Evolutionary conservation across 305 asterid genomes (phyloP).

Genomic region (Fraxinus ornus): DNA sequence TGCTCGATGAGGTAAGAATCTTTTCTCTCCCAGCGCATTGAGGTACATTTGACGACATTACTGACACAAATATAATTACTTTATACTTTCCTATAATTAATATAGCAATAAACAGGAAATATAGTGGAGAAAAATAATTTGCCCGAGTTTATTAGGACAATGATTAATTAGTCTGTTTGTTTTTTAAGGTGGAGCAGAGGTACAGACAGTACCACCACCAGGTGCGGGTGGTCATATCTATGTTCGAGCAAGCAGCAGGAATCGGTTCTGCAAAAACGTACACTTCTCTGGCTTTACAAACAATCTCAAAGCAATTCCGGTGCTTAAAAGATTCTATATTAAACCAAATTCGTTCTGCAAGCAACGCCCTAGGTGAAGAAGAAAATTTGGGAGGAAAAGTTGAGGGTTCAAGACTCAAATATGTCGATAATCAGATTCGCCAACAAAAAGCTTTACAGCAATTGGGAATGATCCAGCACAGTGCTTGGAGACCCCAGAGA

Average conservation of each 20-base stretch:
- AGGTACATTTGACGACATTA: not conserved
- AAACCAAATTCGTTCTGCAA: conserved; percentile 59
- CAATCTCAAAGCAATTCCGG: conserved; percentile 87
- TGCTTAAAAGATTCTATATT: conserved; percentile 81
- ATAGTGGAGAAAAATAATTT: not conserved
- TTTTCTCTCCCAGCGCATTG: not conserved
- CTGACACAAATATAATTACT: not conserved
- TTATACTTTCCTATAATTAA: not conserved
- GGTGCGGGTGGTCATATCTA: conserved; percentile 72
- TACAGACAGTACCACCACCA: conserved; percentile 90
- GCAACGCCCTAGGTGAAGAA: conserved; percentile 77
- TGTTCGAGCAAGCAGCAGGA: conserved; percentile 89
- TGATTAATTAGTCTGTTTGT: not conserved
- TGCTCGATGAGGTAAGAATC: conserved; percentile 87
- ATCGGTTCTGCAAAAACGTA: conserved; percentile 74
- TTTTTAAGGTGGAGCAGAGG: conserved; percentile 74
- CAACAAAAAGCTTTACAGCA: conserved; percentile 88
- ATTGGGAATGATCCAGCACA: conserved; percentile 92
- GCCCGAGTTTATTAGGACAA: not conserved
- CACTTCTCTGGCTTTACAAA: conserved; percentile 79
- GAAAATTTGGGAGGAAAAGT: conserved; percentile 51
- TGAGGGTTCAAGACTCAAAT: conserved; percentile 77
- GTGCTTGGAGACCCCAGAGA: conserved; percentile 98
- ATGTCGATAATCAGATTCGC: conserved; percentile 74
- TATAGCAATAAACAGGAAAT: not conserved